Conservation (phyloP, 805 yeast species). For the Ogataea ganodermae region DNA sequence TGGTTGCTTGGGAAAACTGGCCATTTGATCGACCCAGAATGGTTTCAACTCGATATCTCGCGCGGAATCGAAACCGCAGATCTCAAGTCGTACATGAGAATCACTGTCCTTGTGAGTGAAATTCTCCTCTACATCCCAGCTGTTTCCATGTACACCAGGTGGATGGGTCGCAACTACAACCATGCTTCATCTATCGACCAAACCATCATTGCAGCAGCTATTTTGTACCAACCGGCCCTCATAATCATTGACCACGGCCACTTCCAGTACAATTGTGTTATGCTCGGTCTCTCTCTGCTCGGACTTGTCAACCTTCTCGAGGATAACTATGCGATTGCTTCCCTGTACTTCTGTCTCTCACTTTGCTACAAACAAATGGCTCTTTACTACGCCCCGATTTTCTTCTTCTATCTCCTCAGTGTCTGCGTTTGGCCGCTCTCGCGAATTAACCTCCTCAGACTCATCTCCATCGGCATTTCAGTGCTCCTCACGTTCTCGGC, state of each 20-base stretch:
- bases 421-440: constrained; percentile 37
- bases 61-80: constrained; percentile 72
- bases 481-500: constrained; percentile 56
- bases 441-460: constrained; percentile 53
- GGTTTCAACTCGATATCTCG: constrained; percentile 77
- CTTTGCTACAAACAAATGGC: constrained; percentile 95
- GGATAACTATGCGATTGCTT: constrained; percentile 65
- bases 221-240: constrained; percentile 82
- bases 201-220: constrained; percentile 70
- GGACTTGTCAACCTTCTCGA: constrained; percentile 66
- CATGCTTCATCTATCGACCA: constrained; percentile 67
- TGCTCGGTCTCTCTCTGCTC: constrained; percentile 82
- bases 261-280: constrained; percentile 91
- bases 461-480: constrained; percentile 62
- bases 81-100: constrained; percentile 82
- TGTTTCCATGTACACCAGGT: constrained; percentile 65
- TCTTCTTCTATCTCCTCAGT: constrained; percentile 78
- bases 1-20: constrained; percentile 79
- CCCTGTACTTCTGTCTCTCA: constrained; percentile 75
- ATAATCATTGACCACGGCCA: constrained; percentile 94
- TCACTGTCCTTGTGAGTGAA: constrained; percentile 77
- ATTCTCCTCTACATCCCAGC: constrained; percentile 76
- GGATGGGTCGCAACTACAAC: constrained; percentile 61
- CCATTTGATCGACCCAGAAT: constrained; percentile 54
- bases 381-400: constrained; percentile 85